phyloP scores from a whole-genome alignment of 768 basidiomycete species.

The Botryobasidium botryosum region DNA sequence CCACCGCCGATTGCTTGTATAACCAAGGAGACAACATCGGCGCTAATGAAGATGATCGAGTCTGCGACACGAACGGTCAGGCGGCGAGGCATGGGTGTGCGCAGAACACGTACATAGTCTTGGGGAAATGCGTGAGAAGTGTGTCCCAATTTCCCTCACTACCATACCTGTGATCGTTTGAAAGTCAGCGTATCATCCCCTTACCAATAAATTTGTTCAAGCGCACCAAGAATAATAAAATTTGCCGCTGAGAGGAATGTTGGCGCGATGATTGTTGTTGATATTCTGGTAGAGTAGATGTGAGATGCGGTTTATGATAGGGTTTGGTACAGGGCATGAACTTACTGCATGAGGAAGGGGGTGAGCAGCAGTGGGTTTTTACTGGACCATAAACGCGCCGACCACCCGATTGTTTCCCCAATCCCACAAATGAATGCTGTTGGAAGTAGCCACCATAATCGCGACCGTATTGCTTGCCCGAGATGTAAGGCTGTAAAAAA shows the following conservation, averaged over 20 bases:
- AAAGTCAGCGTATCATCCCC: no score
- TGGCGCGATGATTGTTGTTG: conserved; percentile 31
- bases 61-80: conserved; percentile 4
- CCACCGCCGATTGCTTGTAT: conserved; percentile 51
- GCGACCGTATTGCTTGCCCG: no score
- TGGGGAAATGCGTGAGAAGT: conserved; percentile 32
- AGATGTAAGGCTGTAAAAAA: no score
- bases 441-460: conserved; percentile 38
- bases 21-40: conserved; percentile 41
- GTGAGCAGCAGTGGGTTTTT: not conserved
- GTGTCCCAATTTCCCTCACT: conserved; percentile 27
- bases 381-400: conserved; percentile 26
- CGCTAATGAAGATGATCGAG: conserved; percentile 18
- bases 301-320: not conserved
- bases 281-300: conserved; percentile 23
- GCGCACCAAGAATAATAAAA: conserved; percentile 37
- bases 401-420: conserved; percentile 38
- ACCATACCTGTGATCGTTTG: no score
- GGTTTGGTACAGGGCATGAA: not conserved
- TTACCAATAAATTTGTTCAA: no score
- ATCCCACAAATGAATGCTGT: conserved; percentile 32
- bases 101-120: conserved; percentile 24
- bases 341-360: conserved; percentile 30
- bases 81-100: not conserved
- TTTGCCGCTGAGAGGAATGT: conserved; percentile 28